Conservation (phyloP, 1,139 yeast genomes). For the Scheffersomyces lignicola region DNA sequence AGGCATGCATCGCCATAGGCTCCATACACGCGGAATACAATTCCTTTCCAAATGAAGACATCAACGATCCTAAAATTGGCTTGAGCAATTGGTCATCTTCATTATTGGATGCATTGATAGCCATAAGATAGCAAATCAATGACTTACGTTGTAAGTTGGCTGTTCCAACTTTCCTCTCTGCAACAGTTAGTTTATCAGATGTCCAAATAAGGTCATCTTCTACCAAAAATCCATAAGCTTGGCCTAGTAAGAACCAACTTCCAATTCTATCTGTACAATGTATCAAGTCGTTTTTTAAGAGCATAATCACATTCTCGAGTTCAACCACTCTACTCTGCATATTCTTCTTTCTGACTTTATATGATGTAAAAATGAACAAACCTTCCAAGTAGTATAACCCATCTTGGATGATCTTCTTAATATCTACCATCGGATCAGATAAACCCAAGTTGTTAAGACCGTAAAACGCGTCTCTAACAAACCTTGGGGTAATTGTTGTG, state of each 20-base stretch:
- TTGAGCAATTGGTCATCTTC: conserved; percentile 21
- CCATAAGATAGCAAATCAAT: conserved; percentile 73
- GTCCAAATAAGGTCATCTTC: conserved; percentile 93
- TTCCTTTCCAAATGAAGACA: conserved; percentile 61
- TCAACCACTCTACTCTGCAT: conserved; percentile 83
- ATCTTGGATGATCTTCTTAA: conserved; percentile 21
- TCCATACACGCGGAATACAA: conserved; percentile 58
- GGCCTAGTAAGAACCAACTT: conserved; percentile 84
- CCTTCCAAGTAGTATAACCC: conserved; percentile 81
- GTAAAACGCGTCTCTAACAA: conserved; percentile 56
- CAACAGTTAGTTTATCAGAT: conserved; percentile 72
- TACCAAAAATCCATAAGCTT: conserved; percentile 73
- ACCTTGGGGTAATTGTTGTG: conserved; percentile 45
- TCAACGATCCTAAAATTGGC: conserved; percentile 45
- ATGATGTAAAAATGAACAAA: conserved; percentile 61
- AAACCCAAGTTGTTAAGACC: conserved; percentile 47
- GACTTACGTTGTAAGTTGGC: conserved; percentile 71
- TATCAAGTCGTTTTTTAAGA: conserved; percentile 65
- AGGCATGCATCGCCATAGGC: conserved; percentile 70
- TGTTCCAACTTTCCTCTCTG: conserved; percentile 61
- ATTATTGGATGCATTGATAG: conserved; percentile 50
- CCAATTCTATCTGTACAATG: conserved; percentile 72
- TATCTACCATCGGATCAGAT: conserved; percentile 11
- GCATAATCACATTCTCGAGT: conserved; percentile 67
- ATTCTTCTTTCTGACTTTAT: conserved; percentile 66